Evolutionary conservation across 2,329 filamentous ascomycete species (phyloP), one percentile per base, ranked within the genome.

Genomic region (Basipetospora sp.): DNA sequence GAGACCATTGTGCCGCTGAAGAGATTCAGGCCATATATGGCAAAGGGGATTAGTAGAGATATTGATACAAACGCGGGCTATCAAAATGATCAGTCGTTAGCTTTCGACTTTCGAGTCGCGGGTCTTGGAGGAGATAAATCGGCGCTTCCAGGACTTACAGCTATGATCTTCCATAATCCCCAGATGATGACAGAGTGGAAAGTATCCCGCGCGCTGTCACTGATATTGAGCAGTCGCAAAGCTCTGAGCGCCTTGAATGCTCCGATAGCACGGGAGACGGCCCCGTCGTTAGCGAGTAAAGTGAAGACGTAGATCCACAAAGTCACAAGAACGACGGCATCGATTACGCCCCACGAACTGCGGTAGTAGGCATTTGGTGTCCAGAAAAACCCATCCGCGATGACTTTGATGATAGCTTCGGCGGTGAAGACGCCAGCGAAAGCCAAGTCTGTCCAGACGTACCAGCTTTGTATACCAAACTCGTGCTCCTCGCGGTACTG

Each of bases 181-280:
- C 36, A 39, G 39, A 92, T 73, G 45, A 98, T 81, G 45, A 98
- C 90, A 2, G 88, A 93, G 55, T 98, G 90, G 54, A 98, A 98
- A 0, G 90, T 96, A 48, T 96, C 81, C 47, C 88, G 75, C 31
- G 90, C 87, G 50, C 85, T 94, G 55, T 96, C 86, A 55, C 88
- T 96, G 49, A 98, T 81, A 49, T 98, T 98, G 45, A 98, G 74
- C 39, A 98, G 62, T 30, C 90, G 76, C 36, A 98, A 64, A 34
- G 92, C 92, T 60, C 90, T 78, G 33, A 98, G 68, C 6, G 90
- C 90, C 63, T 98, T 98, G 67, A 98, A 96, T 13, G 90, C 90
- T 17, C 90, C 92, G 27, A 96, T 83, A 14, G 86, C 85, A 54
- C 90, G 71, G 4, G 88, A 93, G 39, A 94, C 78, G 40, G 79